Conservation (phyloP, 257 asterid genomes). For the Solanum piurae region DNA sequence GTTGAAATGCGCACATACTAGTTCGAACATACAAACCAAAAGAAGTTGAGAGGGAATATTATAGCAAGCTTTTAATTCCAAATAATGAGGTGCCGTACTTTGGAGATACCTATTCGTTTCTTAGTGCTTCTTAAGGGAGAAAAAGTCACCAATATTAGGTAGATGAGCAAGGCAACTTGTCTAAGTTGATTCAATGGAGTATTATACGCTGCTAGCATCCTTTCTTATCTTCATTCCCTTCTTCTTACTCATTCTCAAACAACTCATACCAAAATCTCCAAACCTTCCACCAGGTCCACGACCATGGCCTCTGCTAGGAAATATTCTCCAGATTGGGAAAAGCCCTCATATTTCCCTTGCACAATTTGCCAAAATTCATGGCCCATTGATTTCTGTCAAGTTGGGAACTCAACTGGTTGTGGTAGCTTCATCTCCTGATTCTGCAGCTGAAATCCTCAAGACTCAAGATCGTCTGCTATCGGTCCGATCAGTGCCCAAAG, state of each 20-base stretch:
- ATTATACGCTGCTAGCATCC: not conserved
- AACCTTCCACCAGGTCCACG: constrained; percentile 12
- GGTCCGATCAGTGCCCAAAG: constrained; percentile 16
- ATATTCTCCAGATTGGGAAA: constrained; percentile 4
- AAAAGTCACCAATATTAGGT: too few relatives aligned
- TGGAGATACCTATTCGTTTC: too few relatives aligned
- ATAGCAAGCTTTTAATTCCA: too few relatives aligned
- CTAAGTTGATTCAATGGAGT: not conserved
- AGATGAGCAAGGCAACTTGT: too few relatives aligned
- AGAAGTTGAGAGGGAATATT: too few relatives aligned
- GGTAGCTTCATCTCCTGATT: constrained; percentile 35
- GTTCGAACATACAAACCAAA: too few relatives aligned
- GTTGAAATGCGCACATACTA: too few relatives aligned
- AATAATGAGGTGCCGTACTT: too few relatives aligned
- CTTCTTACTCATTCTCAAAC: not conserved
- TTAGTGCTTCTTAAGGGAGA: too few relatives aligned
- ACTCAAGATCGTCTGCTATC: constrained; percentile 22
- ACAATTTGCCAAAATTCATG: constrained; percentile 19
- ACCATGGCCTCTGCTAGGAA: constrained; percentile 17
- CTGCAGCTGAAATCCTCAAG: constrained; percentile 29
- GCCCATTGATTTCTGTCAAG: constrained; percentile 26
- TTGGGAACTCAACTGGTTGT: constrained; percentile 22
- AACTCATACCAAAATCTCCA: not conserved
- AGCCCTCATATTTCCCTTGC: constrained; percentile 13
- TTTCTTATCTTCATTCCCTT: not conserved